These are phyloP conservation scores for Senna tora DNA, from an alignment of 306 rosid species.

Conservation along the genomic window DNA sequence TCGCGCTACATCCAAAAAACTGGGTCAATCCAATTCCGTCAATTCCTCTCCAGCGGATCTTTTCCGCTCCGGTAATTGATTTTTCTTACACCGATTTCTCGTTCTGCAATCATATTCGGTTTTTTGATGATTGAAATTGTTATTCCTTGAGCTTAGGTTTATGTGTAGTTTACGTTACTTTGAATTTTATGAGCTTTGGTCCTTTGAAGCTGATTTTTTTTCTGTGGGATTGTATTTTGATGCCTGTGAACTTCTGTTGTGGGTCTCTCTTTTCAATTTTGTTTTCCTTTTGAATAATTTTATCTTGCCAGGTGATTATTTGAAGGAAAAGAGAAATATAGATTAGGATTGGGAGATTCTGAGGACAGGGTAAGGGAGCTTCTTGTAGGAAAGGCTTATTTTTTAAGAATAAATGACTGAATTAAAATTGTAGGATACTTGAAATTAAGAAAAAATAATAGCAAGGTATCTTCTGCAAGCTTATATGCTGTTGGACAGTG, in stretches of 20 bases:
- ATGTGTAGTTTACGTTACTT: background rate
- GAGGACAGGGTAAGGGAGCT: too few relatives aligned
- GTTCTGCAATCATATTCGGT: background rate
- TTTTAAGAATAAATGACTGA: too few relatives aligned
- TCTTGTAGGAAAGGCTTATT: too few relatives aligned
- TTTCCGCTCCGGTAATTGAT: conserved; percentile 71
- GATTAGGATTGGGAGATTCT: conserved; percentile 10
- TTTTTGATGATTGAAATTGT: background rate
- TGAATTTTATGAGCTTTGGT: background rate
- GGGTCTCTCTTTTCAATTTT: background rate
- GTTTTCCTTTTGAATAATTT: background rate
- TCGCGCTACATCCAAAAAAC: conserved; percentile 66
- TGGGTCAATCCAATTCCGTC: conserved; percentile 74
- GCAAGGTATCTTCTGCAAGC: background rate
- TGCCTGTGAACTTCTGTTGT: background rate
- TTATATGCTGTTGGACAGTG: too few relatives aligned
- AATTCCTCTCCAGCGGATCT: conserved; percentile 78
- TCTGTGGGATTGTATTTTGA: background rate
- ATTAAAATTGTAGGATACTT: too few relatives aligned
- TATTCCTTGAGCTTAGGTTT: background rate
- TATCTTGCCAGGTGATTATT: too few relatives aligned
- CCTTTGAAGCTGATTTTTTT: conserved; percentile 1
- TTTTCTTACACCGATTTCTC: background rate
- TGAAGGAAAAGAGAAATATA: too few relatives aligned
- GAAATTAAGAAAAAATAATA: background rate